Percentiles rank a stretch among this genome's conserved stretches.
These are phyloP conservation scores for Mucor mucedo DNA, from an alignment of 371 early-diverging fungal genomes.

Conservation along the genomic window DNA sequence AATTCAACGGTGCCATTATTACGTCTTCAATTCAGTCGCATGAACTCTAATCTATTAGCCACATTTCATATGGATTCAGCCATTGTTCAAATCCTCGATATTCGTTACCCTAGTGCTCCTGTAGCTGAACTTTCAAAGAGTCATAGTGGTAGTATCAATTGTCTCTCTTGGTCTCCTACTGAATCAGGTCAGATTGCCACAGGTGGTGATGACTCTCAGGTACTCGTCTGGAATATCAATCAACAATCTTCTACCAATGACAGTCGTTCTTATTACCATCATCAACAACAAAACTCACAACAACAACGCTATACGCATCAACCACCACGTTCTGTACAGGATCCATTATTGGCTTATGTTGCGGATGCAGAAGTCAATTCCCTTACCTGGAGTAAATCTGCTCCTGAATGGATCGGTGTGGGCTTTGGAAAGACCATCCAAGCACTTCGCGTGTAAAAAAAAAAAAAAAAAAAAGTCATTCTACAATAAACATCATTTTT, in stretches of 20 bases:
- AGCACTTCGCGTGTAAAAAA: conserved; percentile 55
- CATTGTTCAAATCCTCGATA: conserved; percentile 84
- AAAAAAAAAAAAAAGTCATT: no score
- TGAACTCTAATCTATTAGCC: conserved; percentile 89
- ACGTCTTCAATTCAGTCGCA: conserved; percentile 85
- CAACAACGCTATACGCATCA: conserved; percentile 34
- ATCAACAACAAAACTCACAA: conserved; percentile 20
- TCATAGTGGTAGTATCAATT: conserved; percentile 78
- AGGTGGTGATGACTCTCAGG: conserved; percentile 80
- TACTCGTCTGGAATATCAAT: conserved; percentile 83
- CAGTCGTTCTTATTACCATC: conserved; percentile 27
- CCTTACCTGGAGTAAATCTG: conserved; percentile 70
- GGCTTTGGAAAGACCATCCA: conserved; percentile 71
- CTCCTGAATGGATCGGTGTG: conserved; percentile 81
- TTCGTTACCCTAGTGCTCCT: conserved; percentile 89
- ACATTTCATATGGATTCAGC: conserved; percentile 87
- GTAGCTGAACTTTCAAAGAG: conserved; percentile 77
- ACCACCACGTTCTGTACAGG: conserved; percentile 52
- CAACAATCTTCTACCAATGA: conserved; percentile 28
- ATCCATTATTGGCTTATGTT: conserved; percentile 74
- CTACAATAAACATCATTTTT: no score
- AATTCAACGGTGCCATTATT: conserved; percentile 67
- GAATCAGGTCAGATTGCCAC: conserved; percentile 73
- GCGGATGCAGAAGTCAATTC: conserved; percentile 76
- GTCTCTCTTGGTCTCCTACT: conserved; percentile 84